Conservation (phyloP, 768 basidiomycete species). For the Trametes meyenii region DNA sequence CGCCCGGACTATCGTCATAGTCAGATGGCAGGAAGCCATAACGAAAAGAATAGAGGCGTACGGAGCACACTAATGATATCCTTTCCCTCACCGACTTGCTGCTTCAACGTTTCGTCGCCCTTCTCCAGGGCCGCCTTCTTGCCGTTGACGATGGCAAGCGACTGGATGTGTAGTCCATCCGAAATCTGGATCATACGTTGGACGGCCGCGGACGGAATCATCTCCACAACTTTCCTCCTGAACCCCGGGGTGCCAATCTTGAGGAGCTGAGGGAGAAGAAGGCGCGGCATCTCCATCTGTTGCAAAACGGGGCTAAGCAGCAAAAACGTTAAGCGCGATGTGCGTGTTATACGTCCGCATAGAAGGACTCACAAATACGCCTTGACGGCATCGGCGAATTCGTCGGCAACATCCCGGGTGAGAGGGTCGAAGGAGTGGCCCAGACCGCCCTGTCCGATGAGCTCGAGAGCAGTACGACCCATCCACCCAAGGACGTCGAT, state of each 20-base stretch:
- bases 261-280: conserved; percentile 15
- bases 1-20: conserved; percentile 36
- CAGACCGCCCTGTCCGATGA: conserved; percentile 45
- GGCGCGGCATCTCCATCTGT: background rate
- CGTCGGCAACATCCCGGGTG: conserved; percentile 31
- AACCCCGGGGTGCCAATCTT: conserved; percentile 30
- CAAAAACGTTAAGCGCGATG: background rate
- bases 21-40: background rate
- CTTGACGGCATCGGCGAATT: conserved; percentile 9
- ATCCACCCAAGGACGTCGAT: conserved; percentile 38
- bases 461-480: conserved; percentile 47
- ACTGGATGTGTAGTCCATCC: conserved; percentile 38
- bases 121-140: conserved; percentile 40
- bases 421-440: conserved; percentile 42
- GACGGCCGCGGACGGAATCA: conserved; percentile 36
- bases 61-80: conserved; percentile 51
- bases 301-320: background rate
- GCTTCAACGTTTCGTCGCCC: conserved; percentile 37
- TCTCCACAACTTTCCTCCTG: conserved; percentile 36
- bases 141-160: conserved; percentile 37
- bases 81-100: conserved; percentile 41
- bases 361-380: conserved; percentile 32
- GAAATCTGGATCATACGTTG: conserved; percentile 37
- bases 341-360: background rate
- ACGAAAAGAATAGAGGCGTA: conserved; percentile 28